Evolutionary conservation across 768 basidiomycete species (phyloP).

Genomic region (Agrocybe pediades): DNA sequence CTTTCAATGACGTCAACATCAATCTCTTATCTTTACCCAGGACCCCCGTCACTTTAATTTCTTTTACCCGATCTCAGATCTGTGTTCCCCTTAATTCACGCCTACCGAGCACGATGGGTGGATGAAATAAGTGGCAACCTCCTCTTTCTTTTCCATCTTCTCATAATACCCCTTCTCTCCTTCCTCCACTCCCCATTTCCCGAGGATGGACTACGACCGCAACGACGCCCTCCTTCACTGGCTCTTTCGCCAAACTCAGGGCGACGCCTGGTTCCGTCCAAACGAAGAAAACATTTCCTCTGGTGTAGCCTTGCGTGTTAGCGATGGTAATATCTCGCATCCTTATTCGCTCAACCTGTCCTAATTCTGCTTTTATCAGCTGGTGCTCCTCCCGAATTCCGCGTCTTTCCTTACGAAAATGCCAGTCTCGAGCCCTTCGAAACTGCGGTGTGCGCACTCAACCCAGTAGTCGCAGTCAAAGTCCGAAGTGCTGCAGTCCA

Average conservation of each 20-base stretch:
- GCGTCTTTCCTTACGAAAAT: slow-evolving; percentile 86
- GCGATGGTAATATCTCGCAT: slow-evolving; percentile 39
- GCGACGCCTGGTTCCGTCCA: slow-evolving; percentile 83
- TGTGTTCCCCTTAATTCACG: neutral
- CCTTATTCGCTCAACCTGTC: slow-evolving; percentile 10
- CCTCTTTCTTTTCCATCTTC: neutral
- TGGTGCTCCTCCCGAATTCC: slow-evolving; percentile 48
- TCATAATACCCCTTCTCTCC: slow-evolving; percentile 11
- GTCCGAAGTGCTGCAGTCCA: slow-evolving; percentile 78
- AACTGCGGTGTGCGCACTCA: slow-evolving; percentile 65
- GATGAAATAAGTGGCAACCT: neutral
- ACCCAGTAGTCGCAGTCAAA: slow-evolving; percentile 83
- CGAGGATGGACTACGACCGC: slow-evolving; percentile 76
- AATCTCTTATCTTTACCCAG: slow-evolving; percentile 7
- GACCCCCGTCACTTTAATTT: slow-evolving; percentile 15
- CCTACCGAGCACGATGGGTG: too few species aligned
- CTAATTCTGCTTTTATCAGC: too few species aligned
- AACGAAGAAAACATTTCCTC: slow-evolving; percentile 73
- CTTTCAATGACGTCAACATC: slow-evolving; percentile 11
- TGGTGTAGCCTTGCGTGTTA: slow-evolving; percentile 64
- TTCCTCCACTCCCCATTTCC: slow-evolving; percentile 13
- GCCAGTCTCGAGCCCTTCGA: slow-evolving; percentile 74
- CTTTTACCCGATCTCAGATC: slow-evolving; percentile 3
- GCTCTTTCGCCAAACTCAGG: slow-evolving; percentile 78
- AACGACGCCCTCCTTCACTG: slow-evolving; percentile 81